Percentiles rank a stretch among this genome's conserved stretches.
These are phyloP conservation scores for Picochlorum sp. DNA, from an alignment of 139 green algal genomes.

Conservation along the genomic window DNA sequence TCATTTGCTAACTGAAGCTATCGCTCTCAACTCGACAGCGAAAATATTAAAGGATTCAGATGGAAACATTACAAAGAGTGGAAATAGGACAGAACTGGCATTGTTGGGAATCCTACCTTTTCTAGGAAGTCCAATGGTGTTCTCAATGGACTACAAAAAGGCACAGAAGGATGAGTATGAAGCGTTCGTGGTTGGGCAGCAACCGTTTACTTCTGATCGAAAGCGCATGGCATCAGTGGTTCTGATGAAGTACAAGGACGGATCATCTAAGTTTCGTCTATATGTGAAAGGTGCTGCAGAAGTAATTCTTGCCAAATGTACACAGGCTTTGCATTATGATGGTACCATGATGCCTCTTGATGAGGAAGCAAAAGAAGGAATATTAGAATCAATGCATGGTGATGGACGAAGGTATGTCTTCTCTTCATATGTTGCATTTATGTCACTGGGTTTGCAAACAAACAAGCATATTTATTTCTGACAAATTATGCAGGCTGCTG, in stretches of 20 bases:
- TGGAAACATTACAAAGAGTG: conserved; percentile 24
- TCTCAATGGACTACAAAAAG: background rate
- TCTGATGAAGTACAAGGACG: background rate
- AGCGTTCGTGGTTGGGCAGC: conserved; percentile 2
- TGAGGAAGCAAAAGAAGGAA: conserved; percentile 18
- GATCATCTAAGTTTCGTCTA: conserved; percentile 11
- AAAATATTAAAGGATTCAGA: conserved; percentile 17
- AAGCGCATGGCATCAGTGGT: conserved; percentile 72
- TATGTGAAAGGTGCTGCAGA: conserved; percentile 87
- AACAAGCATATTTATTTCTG: background rate
- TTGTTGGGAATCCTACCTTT: conserved; percentile 56
- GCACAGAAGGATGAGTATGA: background rate
- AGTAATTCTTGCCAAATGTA: conserved; percentile 74
- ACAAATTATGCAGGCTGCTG: conserved; percentile 44
- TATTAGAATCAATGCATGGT: conserved; percentile 26
- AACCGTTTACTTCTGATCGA: conserved; percentile 73
- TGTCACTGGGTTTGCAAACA: background rate
- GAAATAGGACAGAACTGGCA: conserved; percentile 74
- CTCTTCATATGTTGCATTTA: background rate
- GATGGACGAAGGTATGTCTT: conserved; percentile 19
- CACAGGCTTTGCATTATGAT: conserved; percentile 10
- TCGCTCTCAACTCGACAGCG: conserved; percentile 62
- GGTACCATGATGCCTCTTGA: conserved; percentile 28
- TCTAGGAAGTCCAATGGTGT: conserved; percentile 24
- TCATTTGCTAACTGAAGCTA: conserved; percentile 19